These are phyloP conservation scores for Salix brachista DNA, from an alignment of 345 rosid genomes.

Conservation along the genomic window DNA sequence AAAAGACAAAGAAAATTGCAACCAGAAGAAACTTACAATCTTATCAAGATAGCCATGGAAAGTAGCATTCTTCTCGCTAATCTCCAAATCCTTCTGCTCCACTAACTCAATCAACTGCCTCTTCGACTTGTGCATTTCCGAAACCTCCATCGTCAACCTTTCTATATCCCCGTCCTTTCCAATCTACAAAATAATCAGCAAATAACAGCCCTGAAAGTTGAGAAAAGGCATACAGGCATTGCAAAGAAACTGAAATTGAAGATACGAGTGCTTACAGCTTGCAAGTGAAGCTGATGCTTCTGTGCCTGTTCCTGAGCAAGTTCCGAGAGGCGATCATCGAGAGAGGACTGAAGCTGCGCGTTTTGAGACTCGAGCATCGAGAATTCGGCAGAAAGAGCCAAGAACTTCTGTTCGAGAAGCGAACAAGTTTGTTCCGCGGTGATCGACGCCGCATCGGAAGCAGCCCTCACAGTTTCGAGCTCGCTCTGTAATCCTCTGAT, in stretches of 20 bases:
- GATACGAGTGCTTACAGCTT: conserved; percentile 35
- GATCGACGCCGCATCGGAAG: conserved; percentile 76
- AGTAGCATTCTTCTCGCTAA: conserved; percentile 71
- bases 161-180: conserved; percentile 79
- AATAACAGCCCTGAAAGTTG: background rate
- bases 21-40: conserved; percentile 46
- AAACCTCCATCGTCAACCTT: conserved; percentile 61
- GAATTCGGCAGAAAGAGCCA: conserved; percentile 63
- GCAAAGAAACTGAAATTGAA: background rate
- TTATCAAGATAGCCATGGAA: conserved; percentile 72
- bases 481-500: conserved; percentile 55
- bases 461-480: conserved; percentile 69
- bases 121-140: conserved; percentile 77
- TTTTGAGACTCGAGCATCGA: conserved; percentile 58
- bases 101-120: conserved; percentile 78
- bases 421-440: conserved; percentile 97
- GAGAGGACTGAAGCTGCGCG: conserved; percentile 62
- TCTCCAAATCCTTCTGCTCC: conserved; percentile 75
- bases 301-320: conserved; percentile 69
- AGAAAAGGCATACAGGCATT: background rate
- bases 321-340: conserved; percentile 55
- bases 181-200: conserved; percentile 40
- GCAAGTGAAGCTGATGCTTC: conserved; percentile 81
- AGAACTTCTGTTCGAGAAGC: conserved; percentile 88
- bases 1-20: background rate